A percentile compares a stretch with the other conserved stretches of the same genome.
Conservation (phyloP, 2,329 filamentous ascomycete species). For the Fusarium transvaalense region DNA sequence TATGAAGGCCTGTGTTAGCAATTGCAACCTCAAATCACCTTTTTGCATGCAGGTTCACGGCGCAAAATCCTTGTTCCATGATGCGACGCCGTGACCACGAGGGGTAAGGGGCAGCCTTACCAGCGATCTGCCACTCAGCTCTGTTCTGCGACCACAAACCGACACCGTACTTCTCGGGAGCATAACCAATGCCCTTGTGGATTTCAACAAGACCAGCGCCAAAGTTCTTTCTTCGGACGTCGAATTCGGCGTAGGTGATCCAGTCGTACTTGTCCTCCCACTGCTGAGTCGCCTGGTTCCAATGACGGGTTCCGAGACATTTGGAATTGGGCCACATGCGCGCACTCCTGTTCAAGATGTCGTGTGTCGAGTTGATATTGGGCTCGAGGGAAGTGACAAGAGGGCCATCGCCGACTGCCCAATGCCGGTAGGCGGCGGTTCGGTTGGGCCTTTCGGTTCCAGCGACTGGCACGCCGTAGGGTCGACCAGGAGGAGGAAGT, state of each 20-base stretch:
- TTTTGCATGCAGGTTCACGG: constrained; percentile 14
- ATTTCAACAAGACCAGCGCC: constrained; percentile 88
- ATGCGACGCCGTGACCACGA: constrained; percentile 8
- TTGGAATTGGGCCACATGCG: constrained; percentile 73
- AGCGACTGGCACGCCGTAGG: constrained; percentile 83
- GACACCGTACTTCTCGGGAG: constrained; percentile 74
- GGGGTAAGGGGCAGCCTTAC: constrained; percentile 55
- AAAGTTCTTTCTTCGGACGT: constrained; percentile 82
- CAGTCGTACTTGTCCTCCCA: constrained; percentile 83
- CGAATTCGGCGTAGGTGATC: constrained; percentile 85
- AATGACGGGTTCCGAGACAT: constrained; percentile 85
- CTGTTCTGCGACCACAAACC: constrained; percentile 90
- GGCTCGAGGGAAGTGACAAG: constrained; percentile 81
- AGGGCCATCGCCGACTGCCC: constrained; percentile 77
- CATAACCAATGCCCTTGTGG: constrained; percentile 77
- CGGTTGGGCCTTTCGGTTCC: constrained; percentile 80
- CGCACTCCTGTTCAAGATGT: constrained; percentile 79
- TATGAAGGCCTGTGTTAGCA: constrained; percentile 25
- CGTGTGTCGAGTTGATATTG: constrained; percentile 77
- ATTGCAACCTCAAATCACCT: constrained; percentile 1
- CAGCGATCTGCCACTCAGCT: constrained; percentile 87
- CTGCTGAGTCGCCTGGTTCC: constrained; percentile 78
- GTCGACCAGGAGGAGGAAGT: constrained; percentile 78
- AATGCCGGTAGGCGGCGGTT: constrained; percentile 84
- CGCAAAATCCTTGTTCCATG: constrained; percentile 12